These are phyloP conservation scores for Talaromyces nanjingensis DNA, from an alignment of 495 filamentous ascomycete genomes.

Conservation along the genomic window DNA sequence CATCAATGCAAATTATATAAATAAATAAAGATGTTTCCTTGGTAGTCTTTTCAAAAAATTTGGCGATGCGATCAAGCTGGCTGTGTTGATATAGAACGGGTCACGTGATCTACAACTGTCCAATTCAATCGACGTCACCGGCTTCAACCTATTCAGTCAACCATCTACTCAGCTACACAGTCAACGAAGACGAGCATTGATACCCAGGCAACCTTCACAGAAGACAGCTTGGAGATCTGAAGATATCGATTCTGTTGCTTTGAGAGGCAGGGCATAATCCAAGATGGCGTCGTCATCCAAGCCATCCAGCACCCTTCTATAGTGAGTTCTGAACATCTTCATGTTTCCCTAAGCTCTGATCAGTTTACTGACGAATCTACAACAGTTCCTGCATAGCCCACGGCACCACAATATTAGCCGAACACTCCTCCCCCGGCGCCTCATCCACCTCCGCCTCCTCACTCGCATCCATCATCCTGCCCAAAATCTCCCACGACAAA, in stretches of 20 bases:
- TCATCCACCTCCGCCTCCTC: slow-evolving; percentile 68
- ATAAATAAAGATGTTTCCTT: not conserved
- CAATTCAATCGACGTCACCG: slow-evolving; percentile 1
- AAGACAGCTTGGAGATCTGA: not conserved
- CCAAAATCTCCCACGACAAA: slow-evolving; percentile 76
- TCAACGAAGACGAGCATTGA: not conserved
- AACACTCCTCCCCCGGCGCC: slow-evolving; percentile 71
- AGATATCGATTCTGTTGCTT: not conserved
- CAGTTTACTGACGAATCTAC: not conserved
- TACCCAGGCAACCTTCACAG: not conserved
- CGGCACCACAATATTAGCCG: slow-evolving; percentile 82
- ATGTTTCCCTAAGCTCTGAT: no score
- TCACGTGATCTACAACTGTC: not conserved
- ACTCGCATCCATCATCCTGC: slow-evolving; percentile 89
- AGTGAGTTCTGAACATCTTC: slow-evolving; percentile 43
- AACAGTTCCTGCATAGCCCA: slow-evolving; percentile 83
- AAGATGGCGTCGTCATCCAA: slow-evolving; percentile 77
- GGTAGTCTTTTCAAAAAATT: not conserved
- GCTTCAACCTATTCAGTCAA: not conserved
- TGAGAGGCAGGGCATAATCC: not conserved
- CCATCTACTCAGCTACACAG: not conserved
- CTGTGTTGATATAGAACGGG: not conserved
- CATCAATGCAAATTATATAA: not conserved
- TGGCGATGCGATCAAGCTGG: not conserved
- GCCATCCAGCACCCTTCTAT: slow-evolving; percentile 67